Percentiles rank a stretch among this genome's conserved stretches.
Conservation (phyloP, 2,329 filamentous ascomycete genomes). For the Colletotrichum tropicicola region DNA sequence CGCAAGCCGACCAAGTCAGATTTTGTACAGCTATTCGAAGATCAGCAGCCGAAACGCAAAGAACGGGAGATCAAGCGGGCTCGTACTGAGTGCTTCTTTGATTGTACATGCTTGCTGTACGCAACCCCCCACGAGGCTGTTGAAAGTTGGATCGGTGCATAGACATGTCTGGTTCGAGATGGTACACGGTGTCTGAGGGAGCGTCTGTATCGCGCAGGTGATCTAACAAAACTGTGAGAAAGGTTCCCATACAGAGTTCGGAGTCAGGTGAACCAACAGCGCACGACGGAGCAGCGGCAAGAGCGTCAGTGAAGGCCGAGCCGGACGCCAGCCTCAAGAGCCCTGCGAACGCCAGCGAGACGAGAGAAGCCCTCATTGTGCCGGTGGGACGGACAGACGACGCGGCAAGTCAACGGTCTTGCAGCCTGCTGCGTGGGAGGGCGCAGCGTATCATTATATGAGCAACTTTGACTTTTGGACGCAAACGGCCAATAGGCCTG, state of each 20-base stretch:
- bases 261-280: not conserved
- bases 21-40: not conserved
- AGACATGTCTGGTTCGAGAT: slow-evolving; percentile 2
- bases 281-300: not conserved
- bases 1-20: not conserved
- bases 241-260: not conserved
- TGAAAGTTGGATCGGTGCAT: slow-evolving; percentile 3
- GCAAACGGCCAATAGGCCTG: not conserved
- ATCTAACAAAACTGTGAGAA: not conserved
- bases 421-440: not conserved
- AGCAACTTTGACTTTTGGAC: not conserved
- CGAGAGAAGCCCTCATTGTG: not conserved
- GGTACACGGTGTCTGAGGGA: not conserved
- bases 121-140: not conserved
- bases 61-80: not conserved
- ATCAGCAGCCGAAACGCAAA: not conserved
- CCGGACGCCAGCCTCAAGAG: not conserved
- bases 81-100: not conserved
- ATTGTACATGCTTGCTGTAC: not conserved
- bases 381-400: not conserved
- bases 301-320: not conserved
- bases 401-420: not conserved
- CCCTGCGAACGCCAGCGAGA: not conserved
- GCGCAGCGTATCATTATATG: not conserved
- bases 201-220: not conserved